Evolutionary conservation across 2,329 filamentous ascomycete genomes (phyloP), one percentile per base, ranked within the genome.

Genomic region (Nemania diffusa): DNA sequence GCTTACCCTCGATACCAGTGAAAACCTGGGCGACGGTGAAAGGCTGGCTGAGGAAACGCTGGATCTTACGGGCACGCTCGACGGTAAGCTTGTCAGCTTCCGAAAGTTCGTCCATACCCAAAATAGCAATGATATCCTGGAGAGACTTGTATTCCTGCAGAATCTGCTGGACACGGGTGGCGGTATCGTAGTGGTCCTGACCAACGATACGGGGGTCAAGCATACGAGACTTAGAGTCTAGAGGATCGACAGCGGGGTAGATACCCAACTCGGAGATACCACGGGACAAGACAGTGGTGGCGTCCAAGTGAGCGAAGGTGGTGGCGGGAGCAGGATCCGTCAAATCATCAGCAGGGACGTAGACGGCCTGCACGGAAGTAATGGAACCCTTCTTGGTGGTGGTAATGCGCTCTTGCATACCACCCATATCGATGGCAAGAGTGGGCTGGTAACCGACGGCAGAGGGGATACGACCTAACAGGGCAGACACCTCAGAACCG

Each of bases 211-310:
- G 94, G 84, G 96, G 93, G 87, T 98, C 96, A 81, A 99, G 88
- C 92, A 99, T 97, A 90, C 96, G 94, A 75, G 94, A 98, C 87
- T 97, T 97, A 83, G 94, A 97, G 88, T 98, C 96, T 74, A 99
- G 94, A 85, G 96, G 96, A 84, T 99, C 96, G 89, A 99, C 96
- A 79, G 96, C 96, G 79, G 96, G 96, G 90, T 99, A 99, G 88
- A 98, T 99, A 94, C 96, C 96, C 90, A 99, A 89, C 90, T 99
- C 96, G 75, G 96, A 98, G 84, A 99, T 99, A 94, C 96, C 95
- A 92, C 96, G 95, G 80, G 96, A 99, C 90, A 99, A 89, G 83
- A 98, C 96, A 91, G 96, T 99, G 84, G 96, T 99, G 89, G 96
- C 96, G 88, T 99, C 96, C 91, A 99, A 92, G 86, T 99, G 96